Evolutionary conservation across 164 flowering plant species (phyloP).

Genomic region (Paratinospora sagittata): DNA sequence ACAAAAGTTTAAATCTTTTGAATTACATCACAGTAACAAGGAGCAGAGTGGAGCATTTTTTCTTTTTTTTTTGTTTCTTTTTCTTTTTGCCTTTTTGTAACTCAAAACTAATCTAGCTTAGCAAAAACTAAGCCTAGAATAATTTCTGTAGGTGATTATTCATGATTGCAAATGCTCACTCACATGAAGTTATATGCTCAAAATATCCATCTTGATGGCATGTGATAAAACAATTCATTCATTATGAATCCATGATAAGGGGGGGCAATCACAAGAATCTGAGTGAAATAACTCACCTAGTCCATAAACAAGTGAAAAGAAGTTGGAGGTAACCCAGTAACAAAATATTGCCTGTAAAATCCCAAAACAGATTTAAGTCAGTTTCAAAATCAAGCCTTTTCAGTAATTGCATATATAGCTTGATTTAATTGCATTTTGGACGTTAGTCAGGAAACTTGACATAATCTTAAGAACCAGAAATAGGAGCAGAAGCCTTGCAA

Average conservation of each 20-base stretch:
- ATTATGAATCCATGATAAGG: too few relatives aligned
- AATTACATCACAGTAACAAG: too few relatives aligned
- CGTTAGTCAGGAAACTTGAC: neutral
- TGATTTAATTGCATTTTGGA: conserved; percentile 1
- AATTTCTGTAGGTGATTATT: neutral
- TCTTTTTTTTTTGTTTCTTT: too few relatives aligned
- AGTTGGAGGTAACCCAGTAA: conserved; percentile 64
- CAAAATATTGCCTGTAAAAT: conserved; percentile 61
- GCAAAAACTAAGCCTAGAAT: too few relatives aligned
- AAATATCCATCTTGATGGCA: neutral
- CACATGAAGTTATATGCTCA: neutral
- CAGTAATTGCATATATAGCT: neutral
- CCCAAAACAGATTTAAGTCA: neutral
- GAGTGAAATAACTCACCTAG: conserved; percentile 32
- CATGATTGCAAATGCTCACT: neutral
- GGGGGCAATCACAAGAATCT: neutral
- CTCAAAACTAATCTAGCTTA: too few relatives aligned
- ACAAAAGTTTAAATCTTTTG: neutral
- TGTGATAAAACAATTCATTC: neutral
- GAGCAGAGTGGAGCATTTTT: too few relatives aligned
- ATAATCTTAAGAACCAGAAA: neutral
- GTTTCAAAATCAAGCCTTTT: neutral
- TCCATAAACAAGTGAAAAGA: conserved; percentile 55
- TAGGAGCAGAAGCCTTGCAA: too few relatives aligned
- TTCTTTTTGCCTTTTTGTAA: too few relatives aligned